phyloP scores from a whole-genome alignment of 176 grass and related monocot species.

The Bonia amplexicaulis region DNA sequence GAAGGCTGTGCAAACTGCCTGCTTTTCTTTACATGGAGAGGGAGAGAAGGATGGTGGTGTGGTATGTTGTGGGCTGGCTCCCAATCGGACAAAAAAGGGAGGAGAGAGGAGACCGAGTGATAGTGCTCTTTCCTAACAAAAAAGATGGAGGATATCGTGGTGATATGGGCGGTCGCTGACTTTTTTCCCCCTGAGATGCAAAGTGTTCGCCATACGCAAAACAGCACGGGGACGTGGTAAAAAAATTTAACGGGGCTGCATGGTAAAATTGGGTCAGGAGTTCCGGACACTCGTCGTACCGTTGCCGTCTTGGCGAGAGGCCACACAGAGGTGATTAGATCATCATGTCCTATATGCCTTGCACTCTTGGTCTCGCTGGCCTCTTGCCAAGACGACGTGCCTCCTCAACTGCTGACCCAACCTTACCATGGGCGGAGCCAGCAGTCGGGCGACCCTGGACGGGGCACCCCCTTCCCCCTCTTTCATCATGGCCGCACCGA shows the following conservation, averaged over 20 bases:
- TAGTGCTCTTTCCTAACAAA: slow-evolving; percentile 31
- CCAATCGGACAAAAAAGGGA: slow-evolving; percentile 39
- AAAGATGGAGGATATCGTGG: not conserved
- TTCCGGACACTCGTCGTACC: slow-evolving; percentile 20
- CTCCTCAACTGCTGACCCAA: too few species aligned
- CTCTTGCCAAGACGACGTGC: too few species aligned
- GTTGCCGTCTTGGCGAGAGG: not conserved
- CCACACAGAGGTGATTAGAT: not conserved
- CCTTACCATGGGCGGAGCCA: too few species aligned
- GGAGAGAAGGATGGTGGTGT: not conserved
- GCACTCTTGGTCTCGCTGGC: too few species aligned
- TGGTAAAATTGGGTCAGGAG: slow-evolving; percentile 19
- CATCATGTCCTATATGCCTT: too few species aligned
- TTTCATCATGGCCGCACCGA: too few species aligned
- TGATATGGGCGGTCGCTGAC: slow-evolving; percentile 42
- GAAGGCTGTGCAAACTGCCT: slow-evolving; percentile 10
- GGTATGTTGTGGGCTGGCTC: slow-evolving; percentile 3
- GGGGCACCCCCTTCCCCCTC: too few species aligned
- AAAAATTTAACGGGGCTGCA: not conserved
- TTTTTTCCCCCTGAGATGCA: slow-evolving; percentile 40
- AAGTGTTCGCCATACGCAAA: slow-evolving; percentile 42
- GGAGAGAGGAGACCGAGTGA: slow-evolving; percentile 32
- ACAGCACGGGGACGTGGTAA: not conserved
- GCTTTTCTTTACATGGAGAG: slow-evolving; percentile 12
- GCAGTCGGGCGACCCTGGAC: too few species aligned